phyloP scores from a whole-genome alignment of 768 basidiomycete species.

The Cantharellus cinnabarinus region DNA sequence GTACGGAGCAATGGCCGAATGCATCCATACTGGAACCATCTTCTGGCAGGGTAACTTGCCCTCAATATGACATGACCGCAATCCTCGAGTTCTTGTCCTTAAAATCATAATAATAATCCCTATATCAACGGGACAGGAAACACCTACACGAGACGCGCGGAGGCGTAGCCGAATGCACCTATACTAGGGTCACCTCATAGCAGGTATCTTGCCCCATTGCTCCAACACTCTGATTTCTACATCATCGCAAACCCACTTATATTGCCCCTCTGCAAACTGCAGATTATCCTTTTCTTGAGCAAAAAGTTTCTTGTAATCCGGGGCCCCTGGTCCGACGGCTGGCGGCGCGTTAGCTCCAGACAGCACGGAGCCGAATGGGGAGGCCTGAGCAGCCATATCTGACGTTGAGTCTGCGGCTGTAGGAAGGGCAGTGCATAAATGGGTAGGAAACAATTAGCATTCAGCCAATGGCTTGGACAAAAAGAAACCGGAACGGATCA shows the following conservation, averaged over 20 bases:
- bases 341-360: conserved; percentile 15
- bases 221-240: conserved; percentile 59
- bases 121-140: too few relatives aligned
- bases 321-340: conserved; percentile 13
- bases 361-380: conserved; percentile 11
- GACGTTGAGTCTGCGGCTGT: conserved; percentile 62
- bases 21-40: too few relatives aligned
- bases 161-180: too few relatives aligned
- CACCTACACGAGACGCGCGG: too few relatives aligned
- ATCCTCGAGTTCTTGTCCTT: neutral
- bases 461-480: neutral
- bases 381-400: conserved; percentile 41
- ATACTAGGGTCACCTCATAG: neutral
- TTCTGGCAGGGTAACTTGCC: too few relatives aligned
- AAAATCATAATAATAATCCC: neutral
- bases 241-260: conserved; percentile 64
- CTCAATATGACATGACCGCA: too few relatives aligned
- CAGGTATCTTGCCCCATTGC: conserved; percentile 46
- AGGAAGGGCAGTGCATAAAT: neutral
- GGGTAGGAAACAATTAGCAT: too few relatives aligned
- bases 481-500: neutral
- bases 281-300: conserved; percentile 84
- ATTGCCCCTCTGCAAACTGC: conserved; percentile 72
- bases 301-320: conserved; percentile 80
- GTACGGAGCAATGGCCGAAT: too few relatives aligned